Conservation (phyloP, 441 rosid genomes). For the Omphalea diandra region DNA sequence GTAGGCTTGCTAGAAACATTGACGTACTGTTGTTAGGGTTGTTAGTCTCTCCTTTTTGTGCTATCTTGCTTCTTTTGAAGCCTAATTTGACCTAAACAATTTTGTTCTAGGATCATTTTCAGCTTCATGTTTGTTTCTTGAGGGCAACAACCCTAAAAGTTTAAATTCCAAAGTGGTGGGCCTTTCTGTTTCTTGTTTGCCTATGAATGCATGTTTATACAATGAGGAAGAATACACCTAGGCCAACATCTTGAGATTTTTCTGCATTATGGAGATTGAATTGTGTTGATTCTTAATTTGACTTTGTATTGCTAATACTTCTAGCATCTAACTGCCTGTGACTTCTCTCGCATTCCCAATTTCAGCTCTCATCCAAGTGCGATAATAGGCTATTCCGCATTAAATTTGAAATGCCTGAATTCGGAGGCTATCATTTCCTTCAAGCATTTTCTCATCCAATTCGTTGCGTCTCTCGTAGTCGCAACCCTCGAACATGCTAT, state of each 20-base stretch:
- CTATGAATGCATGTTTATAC: background rate
- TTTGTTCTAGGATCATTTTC: background rate
- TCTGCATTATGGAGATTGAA: constrained; percentile 1
- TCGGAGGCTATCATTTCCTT: constrained; percentile 55
- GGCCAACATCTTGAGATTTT: background rate
- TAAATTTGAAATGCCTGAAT: constrained; percentile 46
- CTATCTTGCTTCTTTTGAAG: background rate
- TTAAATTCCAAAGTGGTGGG: background rate
- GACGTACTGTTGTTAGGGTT: background rate
- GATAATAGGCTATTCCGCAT: constrained; percentile 66
- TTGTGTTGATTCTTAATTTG: constrained; percentile 4
- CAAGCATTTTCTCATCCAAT: constrained; percentile 56
- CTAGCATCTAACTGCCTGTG: constrained; percentile 14
- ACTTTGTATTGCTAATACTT: background rate
- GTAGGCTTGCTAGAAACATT: background rate
- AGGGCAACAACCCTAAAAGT: background rate
- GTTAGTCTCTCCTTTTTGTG: background rate
- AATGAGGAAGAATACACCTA: background rate
- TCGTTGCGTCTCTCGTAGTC: constrained; percentile 59
- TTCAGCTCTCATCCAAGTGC: constrained; percentile 74
- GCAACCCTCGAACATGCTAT: constrained; percentile 42
- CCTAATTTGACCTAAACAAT: background rate
- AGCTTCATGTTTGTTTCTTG: constrained; percentile 5
- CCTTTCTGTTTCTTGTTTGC: background rate
- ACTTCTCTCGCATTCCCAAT: constrained; percentile 13